Percentiles rank a stretch among this genome's conserved stretches.
phyloP scores from a whole-genome alignment of 2,329 filamentous ascomycete genomes.

The Exophiala oligosperma region DNA sequence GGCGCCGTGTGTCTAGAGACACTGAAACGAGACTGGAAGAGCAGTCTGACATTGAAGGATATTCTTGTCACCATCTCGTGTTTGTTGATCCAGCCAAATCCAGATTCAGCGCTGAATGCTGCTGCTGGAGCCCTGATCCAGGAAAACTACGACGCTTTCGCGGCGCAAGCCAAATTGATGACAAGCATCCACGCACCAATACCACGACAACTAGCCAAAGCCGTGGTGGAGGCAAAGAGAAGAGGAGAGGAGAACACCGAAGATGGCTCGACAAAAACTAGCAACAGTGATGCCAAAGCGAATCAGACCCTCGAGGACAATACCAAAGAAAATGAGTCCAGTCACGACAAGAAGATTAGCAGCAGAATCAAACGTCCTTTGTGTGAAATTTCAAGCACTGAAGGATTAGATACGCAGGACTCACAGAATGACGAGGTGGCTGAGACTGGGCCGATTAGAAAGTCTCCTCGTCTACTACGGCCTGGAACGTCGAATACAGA shows the following conservation, averaged over 20 bases:
- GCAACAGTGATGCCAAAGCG: not conserved
- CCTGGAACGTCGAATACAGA: slow-evolving; percentile 28
- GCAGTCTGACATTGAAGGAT: slow-evolving; percentile 58
- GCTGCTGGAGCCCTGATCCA: slow-evolving; percentile 59
- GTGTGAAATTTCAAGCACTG: slow-evolving; percentile 40
- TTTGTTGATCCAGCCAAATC: slow-evolving; percentile 64
- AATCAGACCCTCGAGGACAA: slow-evolving; percentile 35
- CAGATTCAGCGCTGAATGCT: slow-evolving; percentile 63
- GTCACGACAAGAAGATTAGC: slow-evolving; percentile 38
- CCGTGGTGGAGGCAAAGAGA: slow-evolving; percentile 55
- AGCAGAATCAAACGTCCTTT: slow-evolving; percentile 44
- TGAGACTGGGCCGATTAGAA: slow-evolving; percentile 30
- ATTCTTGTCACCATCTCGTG: slow-evolving; percentile 62
- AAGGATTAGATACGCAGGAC: slow-evolving; percentile 30
- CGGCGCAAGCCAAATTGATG: slow-evolving; percentile 60
- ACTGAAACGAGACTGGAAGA: slow-evolving; percentile 63
- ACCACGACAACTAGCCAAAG: slow-evolving; percentile 44
- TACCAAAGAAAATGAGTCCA: slow-evolving; percentile 51
- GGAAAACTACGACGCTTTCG: slow-evolving; percentile 60
- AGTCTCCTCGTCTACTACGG: slow-evolving; percentile 38
- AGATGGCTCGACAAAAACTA: not conserved
- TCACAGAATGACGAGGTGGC: not conserved
- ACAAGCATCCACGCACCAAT: slow-evolving; percentile 61
- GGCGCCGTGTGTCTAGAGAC: slow-evolving; percentile 66
- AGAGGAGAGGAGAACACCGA: slow-evolving; percentile 50